phyloP scores from a whole-genome alignment of 106 monocot genomes.

The Alisma plantagoaquatica region DNA sequence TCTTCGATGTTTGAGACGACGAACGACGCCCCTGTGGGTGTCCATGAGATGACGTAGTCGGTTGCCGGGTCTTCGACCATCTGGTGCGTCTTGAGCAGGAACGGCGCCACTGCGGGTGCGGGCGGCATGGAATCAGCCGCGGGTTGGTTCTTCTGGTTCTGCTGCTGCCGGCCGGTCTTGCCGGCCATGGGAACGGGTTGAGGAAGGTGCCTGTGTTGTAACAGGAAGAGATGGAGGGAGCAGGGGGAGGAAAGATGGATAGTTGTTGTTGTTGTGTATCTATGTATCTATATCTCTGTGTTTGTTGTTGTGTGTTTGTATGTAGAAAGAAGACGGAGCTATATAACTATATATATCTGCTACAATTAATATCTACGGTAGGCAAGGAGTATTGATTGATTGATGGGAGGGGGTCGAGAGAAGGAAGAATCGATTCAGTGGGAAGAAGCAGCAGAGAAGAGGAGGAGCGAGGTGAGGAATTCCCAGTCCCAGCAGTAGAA shows the following conservation, averaged over 20 bases:
- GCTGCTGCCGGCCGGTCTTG: constrained; percentile 1
- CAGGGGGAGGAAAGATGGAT: background rate
- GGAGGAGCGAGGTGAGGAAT: constrained; percentile 68
- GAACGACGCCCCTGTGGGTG: constrained; percentile 39
- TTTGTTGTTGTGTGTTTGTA: too few species aligned
- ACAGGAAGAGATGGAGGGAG: background rate
- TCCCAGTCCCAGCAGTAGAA: constrained; percentile 84
- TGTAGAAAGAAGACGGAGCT: too few species aligned
- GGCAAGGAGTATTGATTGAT: background rate
- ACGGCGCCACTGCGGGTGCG: too few species aligned
- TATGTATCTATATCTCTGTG: too few species aligned
- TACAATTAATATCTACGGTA: too few species aligned
- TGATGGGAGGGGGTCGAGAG: background rate
- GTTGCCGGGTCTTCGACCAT: constrained; percentile 67
- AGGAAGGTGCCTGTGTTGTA: background rate
- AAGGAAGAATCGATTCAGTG: too few species aligned
- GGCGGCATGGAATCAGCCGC: too few species aligned
- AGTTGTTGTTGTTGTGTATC: too few species aligned
- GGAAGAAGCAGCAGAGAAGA: too few species aligned
- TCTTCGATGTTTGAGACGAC: constrained; percentile 78
- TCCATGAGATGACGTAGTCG: constrained; percentile 80
- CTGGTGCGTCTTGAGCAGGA: constrained; percentile 65
- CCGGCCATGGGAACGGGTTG: background rate
- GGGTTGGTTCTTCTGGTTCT: constrained; percentile 16
- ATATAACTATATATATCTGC: too few species aligned